These are phyloP conservation scores for Lachancea dasiensis DNA, from an alignment of 805 yeast genomes.

Conservation along the genomic window DNA sequence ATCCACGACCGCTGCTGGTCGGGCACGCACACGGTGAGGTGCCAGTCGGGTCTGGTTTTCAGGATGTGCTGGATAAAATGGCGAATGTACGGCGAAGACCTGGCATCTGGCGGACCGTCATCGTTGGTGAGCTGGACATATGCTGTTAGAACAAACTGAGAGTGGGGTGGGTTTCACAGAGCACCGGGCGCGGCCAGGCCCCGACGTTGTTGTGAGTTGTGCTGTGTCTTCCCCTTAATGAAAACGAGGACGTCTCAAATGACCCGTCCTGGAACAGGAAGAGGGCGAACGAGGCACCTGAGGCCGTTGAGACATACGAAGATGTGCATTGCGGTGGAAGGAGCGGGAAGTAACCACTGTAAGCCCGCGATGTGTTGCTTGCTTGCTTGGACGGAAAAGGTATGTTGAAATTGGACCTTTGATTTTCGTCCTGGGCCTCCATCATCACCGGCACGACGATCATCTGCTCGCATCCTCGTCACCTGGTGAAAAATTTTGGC, in stretches of 20 bases:
- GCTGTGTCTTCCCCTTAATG: background rate
- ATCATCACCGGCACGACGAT: too few species aligned
- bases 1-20: conserved; percentile 87
- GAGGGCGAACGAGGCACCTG: background rate
- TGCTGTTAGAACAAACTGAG: too few species aligned
- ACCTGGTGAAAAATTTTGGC: background rate
- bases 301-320: conserved; percentile 8
- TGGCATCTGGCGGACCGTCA: conserved; percentile 87
- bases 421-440: too few species aligned
- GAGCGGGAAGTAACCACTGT: background rate
- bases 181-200: background rate
- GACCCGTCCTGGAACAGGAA: background rate
- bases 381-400: background rate
- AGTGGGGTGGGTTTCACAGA: conserved; percentile 2
- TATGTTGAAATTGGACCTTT: background rate
- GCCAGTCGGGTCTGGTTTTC: conserved; percentile 65
- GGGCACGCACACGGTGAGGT: conserved; percentile 78
- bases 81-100: conserved; percentile 78
- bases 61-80: conserved; percentile 67
- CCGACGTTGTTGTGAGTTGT: background rate
- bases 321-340: conserved; percentile 9
- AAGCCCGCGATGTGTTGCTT: background rate
- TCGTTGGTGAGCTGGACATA: conserved; percentile 65
- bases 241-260: background rate
- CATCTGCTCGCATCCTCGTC: too few species aligned